phyloP scores from a whole-genome alignment of 148 eudicot species.

The Drosera capensis region DNA sequence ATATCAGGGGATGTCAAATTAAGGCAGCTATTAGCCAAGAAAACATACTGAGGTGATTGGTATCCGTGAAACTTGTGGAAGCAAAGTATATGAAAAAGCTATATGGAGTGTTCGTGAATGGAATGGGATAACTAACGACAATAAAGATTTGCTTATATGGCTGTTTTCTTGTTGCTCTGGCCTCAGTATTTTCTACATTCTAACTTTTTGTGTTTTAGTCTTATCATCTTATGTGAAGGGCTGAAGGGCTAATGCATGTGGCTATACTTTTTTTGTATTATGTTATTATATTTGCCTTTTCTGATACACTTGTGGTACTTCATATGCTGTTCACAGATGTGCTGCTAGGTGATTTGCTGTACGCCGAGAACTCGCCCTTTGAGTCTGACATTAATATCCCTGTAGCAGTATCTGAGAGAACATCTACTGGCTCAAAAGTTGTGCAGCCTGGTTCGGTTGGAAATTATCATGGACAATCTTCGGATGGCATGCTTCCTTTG shows the following conservation, averaged over 20 bases:
- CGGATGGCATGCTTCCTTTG: constrained; percentile 28
- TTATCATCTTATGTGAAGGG: no score
- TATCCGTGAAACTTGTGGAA: no score
- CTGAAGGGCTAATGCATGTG: neutral
- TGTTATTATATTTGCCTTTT: neutral
- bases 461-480: constrained; percentile 13
- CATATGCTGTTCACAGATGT: constrained; percentile 38
- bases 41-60: no score
- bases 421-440: constrained; percentile 29
- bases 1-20: no score
- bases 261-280: neutral
- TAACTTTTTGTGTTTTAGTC: no score
- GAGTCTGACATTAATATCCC: constrained; percentile 45
- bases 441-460: constrained; percentile 18
- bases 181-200: no score
- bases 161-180: no score
- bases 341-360: constrained; percentile 60
- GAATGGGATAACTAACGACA: no score
- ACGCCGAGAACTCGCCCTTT: constrained; percentile 56
- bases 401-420: constrained; percentile 30
- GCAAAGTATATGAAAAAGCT: no score
- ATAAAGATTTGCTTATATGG: no score
- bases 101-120: no score
- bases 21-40: no score
- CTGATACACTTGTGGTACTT: neutral